Percentiles rank a stretch among this genome's conserved stretches.
These are phyloP conservation scores for Epithele typhae DNA, from an alignment of 768 basidiomycete species.

Conservation along the genomic window DNA sequence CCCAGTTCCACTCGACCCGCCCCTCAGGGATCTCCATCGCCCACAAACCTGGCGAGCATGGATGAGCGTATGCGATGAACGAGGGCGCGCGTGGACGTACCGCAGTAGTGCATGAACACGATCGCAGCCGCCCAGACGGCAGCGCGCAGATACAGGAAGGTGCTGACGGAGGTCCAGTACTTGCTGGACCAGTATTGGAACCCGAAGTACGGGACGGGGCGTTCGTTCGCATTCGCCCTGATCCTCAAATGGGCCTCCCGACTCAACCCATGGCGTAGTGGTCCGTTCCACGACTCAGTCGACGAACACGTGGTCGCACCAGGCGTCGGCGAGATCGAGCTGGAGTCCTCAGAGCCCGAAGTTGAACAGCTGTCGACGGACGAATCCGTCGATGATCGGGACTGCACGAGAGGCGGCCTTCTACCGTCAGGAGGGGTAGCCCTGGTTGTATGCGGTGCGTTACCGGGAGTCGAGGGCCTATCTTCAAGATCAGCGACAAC, in stretches of 20 bases:
- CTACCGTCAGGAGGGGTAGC: too few relatives aligned
- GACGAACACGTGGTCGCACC: constrained; percentile 10
- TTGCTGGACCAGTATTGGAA: constrained; percentile 20
- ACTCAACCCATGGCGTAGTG: constrained; percentile 22
- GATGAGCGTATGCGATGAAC: too few relatives aligned
- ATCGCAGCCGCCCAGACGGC: constrained; percentile 25
- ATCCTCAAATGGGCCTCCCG: constrained; percentile 23
- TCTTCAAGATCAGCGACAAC: too few relatives aligned
- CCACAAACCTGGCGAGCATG: constrained; percentile 27
- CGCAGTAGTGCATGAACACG: constrained; percentile 28
- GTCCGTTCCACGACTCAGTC: constrained; percentile 19
- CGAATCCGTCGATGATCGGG: too few relatives aligned
- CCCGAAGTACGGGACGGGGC: constrained; percentile 20
- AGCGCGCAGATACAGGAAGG: constrained; percentile 17
- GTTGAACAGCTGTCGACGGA: constrained; percentile 5
- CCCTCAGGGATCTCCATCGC: constrained; percentile 25
- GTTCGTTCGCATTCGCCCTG: constrained; percentile 23
- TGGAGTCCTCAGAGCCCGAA: constrained; percentile 7
- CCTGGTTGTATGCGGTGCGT: not conserved
- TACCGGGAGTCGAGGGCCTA: not conserved
- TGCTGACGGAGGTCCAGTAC: constrained; percentile 18
- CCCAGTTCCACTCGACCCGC: constrained; percentile 20
- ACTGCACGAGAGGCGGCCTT: too few relatives aligned
- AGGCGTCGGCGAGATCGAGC: too few relatives aligned
- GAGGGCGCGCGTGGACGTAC: constrained; percentile 14